Evolutionary conservation across 441 rosid species (phyloP).

Genomic region (Corymbia calophylla): DNA sequence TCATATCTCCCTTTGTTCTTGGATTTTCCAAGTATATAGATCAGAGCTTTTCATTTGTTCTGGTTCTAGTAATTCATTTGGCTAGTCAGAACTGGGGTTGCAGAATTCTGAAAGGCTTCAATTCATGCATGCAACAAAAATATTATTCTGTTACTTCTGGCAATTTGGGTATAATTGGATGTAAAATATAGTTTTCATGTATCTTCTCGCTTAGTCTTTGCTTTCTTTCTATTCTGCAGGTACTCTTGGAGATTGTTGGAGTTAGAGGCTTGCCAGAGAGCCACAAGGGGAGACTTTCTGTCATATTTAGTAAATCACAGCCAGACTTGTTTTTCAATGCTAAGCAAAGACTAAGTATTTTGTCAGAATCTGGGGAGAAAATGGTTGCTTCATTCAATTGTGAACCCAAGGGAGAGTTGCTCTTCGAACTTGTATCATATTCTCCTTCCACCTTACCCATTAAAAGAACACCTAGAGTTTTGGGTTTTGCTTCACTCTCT

Average conservation of each 20-base stretch:
- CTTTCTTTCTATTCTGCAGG: not conserved
- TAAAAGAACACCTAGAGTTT: not conserved
- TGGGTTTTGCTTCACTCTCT: not conserved
- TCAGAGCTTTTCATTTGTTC: not conserved
- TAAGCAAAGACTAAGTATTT: not conserved
- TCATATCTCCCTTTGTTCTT: not conserved
- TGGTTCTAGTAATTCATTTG: not conserved
- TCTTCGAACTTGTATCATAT: not conserved
- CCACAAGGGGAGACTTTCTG: not conserved
- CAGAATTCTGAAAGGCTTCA: not conserved
- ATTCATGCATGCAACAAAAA: not conserved
- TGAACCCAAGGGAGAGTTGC: constrained; percentile 1
- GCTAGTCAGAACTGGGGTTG: not conserved
- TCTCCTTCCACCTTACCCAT: not conserved
- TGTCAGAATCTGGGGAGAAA: not conserved
- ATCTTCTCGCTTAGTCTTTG: not conserved
- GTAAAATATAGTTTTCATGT: not conserved
- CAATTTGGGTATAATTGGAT: not conserved
- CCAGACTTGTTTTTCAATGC: not conserved
- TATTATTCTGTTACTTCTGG: not conserved
- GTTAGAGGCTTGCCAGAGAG: not conserved
- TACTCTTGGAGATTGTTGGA: not conserved
- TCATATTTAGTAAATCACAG: not conserved
- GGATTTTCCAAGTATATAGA: not conserved
- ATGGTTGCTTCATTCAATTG: not conserved